Evolutionary conservation across 192 early-diverging fungal genomes (phyloP).

Genomic region (Backusella circina): DNA sequence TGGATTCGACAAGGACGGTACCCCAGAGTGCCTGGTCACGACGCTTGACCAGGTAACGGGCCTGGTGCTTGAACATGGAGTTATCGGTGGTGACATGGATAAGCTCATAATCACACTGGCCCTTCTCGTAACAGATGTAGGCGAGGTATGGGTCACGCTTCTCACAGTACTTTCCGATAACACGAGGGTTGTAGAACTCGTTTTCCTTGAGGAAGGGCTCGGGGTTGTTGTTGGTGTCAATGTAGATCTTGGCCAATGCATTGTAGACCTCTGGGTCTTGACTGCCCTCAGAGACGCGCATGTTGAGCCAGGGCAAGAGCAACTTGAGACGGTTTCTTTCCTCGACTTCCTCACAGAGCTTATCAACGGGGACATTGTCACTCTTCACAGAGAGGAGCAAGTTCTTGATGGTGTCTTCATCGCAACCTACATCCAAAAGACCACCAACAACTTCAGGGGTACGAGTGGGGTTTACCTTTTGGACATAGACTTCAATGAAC

Average conservation of each 20-base stretch:
- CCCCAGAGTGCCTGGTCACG: slow-evolving; percentile 85
- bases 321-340: slow-evolving; percentile 97
- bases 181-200: slow-evolving; percentile 81
- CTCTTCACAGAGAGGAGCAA: slow-evolving; percentile 82
- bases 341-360: slow-evolving; percentile 88
- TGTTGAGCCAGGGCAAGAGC: slow-evolving; percentile 91
- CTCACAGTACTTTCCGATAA: slow-evolving; percentile 98
- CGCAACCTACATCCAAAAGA: slow-evolving; percentile 96
- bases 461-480: slow-evolving; percentile 94
- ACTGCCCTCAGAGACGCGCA: slow-evolving; percentile 81
- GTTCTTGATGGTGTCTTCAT: slow-evolving; percentile 91
- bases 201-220: slow-evolving; percentile 93
- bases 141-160: slow-evolving; percentile 97
- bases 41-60: slow-evolving; percentile 91
- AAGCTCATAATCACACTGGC: slow-evolving; percentile 92
- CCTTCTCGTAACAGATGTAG: slow-evolving; percentile 91
- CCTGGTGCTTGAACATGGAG: slow-evolving; percentile 99
- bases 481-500: slow-evolving; percentile 99
- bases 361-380: slow-evolving; percentile 72
- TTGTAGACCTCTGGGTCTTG: slow-evolving; percentile 93
- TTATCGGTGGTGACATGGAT: slow-evolving; percentile 96
- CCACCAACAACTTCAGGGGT: slow-evolving; percentile 95
- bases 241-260: slow-evolving; percentile 98
- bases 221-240: slow-evolving; percentile 98
- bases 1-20: slow-evolving; percentile 74